A percentile compares a stretch with the other conserved stretches of the same genome.
Evolutionary conservation across 176 grass and related monocot genomes (phyloP).

Genomic region (Oryza glaberrima): DNA sequence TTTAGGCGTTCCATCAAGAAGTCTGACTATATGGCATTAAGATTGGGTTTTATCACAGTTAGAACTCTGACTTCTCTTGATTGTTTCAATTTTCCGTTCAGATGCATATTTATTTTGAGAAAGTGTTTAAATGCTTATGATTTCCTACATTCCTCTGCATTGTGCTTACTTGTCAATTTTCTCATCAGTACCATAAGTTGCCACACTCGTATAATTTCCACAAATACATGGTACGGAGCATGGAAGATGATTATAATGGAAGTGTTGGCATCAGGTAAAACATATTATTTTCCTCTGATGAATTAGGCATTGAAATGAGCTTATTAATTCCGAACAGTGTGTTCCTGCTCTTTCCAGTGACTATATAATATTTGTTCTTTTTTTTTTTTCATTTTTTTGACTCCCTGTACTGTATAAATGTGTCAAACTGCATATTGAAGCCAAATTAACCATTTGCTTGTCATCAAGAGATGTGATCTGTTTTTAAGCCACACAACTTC

Average conservation of each 20-base stretch:
- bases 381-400: not conserved
- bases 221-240: conserved; percentile 97
- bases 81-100: conserved; percentile 18
- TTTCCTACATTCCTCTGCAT: conserved; percentile 17
- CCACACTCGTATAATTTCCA: conserved; percentile 93
- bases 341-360: not conserved
- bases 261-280: conserved; percentile 91
- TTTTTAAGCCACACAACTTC: not conserved
- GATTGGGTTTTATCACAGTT: conserved; percentile 90
- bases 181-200: conserved; percentile 79
- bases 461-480: not conserved
- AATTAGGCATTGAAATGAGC: conserved; percentile 7
- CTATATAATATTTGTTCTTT: not conserved
- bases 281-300: conserved; percentile 10
- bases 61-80: conserved; percentile 35
- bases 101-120: not conserved
- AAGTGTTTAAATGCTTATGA: conserved; percentile 29
- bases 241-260: conserved; percentile 96
- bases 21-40: conserved; percentile 90
- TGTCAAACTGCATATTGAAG: not conserved
- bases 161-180: conserved; percentile 41
- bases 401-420: not conserved
- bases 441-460: not conserved
- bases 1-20: conserved; percentile 90
- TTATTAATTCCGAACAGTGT: not conserved